Conservation (phyloP, 2,329 filamentous ascomycete species). For the Fusarium veterinarium region DNA sequence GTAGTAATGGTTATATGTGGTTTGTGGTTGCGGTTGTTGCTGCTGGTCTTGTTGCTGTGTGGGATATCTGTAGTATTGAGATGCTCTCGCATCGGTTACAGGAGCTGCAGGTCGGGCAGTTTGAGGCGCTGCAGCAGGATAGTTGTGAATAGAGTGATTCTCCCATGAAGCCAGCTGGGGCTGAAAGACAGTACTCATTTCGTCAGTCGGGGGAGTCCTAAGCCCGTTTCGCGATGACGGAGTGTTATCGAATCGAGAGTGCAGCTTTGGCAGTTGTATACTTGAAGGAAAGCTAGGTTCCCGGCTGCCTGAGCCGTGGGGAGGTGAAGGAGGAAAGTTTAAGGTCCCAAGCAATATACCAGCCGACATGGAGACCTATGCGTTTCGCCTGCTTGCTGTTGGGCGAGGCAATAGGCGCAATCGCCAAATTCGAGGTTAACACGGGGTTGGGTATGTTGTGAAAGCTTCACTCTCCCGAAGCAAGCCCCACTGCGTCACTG, state of each 20-base stretch:
- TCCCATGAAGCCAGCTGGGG: conserved; percentile 60
- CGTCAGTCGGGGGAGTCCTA: conserved; percentile 63
- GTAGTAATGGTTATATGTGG: conserved; percentile 24
- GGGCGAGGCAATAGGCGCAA: conserved; percentile 5
- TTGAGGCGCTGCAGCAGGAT: conserved; percentile 52
- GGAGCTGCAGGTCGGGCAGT: conserved; percentile 47
- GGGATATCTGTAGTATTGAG: conserved; percentile 49
- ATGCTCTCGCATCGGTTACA: conserved; percentile 49
- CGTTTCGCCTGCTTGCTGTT: conserved; percentile 8
- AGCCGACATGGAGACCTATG: conserved; percentile 45
- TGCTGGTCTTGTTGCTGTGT: conserved; percentile 38
- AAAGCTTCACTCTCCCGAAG: conserved; percentile 13
- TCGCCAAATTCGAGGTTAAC: neutral
- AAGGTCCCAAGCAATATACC: conserved; percentile 38
- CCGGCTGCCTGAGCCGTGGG: conserved; percentile 33
- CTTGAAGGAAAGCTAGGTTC: conserved; percentile 30
- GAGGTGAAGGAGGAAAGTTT: conserved; percentile 40
- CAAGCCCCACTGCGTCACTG: conserved; percentile 9
- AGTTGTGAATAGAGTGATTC: conserved; percentile 56
- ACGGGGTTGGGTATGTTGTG: neutral
- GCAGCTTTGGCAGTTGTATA: conserved; percentile 41
- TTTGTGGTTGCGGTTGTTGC: conserved; percentile 20
- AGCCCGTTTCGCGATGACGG: conserved; percentile 53
- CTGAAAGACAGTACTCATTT: conserved; percentile 66
- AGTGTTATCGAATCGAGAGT: conserved; percentile 33